phyloP scores from a whole-genome alignment of 2,329 filamentous ascomycete species.

The Colletotrichum zoysiae region DNA sequence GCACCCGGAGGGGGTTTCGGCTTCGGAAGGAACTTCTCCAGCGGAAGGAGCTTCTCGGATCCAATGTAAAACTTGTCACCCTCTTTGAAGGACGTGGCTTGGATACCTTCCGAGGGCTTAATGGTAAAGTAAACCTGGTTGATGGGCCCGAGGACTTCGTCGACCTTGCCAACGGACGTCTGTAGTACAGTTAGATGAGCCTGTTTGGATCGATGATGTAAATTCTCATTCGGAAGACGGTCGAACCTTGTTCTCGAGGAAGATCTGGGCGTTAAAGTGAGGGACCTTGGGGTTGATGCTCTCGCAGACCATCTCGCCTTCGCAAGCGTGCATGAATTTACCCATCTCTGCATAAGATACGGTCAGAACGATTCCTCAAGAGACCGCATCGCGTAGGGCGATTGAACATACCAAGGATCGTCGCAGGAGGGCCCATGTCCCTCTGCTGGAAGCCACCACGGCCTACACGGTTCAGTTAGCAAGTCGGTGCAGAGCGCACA shows the following conservation, averaged over 20 bases:
- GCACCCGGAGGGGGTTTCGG: conserved; percentile 81
- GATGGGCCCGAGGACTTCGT: conserved; percentile 96
- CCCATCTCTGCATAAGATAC: conserved; percentile 78
- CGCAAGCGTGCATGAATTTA: conserved; percentile 91
- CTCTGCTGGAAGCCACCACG: conserved; percentile 42
- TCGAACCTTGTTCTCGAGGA: conserved; percentile 93
- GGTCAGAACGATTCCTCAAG: conserved; percentile 3
- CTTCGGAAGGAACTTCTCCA: conserved; percentile 97
- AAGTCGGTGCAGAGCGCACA: not conserved
- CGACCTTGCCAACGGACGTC: conserved; percentile 94
- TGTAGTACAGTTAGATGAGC: conserved; percentile 48
- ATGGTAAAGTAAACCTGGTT: conserved; percentile 99
- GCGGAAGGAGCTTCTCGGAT: conserved; percentile 91
- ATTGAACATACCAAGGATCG: conserved; percentile 40
- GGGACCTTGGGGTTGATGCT: conserved; percentile 95
- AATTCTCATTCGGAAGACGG: not conserved
- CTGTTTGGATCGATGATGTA: not conserved
- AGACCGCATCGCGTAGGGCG: not conserved
- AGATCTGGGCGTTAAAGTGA: conserved; percentile 99
- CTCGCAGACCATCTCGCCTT: conserved; percentile 98
- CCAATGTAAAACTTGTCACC: conserved; percentile 99
- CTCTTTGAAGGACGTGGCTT: conserved; percentile 92
- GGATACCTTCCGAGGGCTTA: conserved; percentile 96
- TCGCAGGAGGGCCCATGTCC: conserved; percentile 42
- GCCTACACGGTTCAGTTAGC: conserved; percentile 32